Evolutionary conservation across 352 stramenopile species (phyloP), one percentile per base, ranked within the genome.

Genomic region (Phytopythium litorale): DNA sequence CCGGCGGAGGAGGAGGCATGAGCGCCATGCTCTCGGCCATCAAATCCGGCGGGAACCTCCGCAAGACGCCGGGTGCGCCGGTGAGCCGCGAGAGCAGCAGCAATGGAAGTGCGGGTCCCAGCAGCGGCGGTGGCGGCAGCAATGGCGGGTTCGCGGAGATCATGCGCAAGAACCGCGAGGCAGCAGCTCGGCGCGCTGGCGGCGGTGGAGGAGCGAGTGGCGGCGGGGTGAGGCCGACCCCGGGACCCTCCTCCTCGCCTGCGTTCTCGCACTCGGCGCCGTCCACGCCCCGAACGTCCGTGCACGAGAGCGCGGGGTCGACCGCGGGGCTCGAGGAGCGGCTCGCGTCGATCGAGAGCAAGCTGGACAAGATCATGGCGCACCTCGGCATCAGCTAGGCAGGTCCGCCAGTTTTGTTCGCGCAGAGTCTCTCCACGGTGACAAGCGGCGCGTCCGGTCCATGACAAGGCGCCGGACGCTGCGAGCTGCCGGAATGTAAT

Each of bases 291-390:
- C 81, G 75, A 18, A 48, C 48, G 15, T 38, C 16, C n/a, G 68
- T 52, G 19, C 66, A 72, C 50, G 73, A 79, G 58, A 67, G 63
- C 38, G 63, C 45, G 0, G 49, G 30, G 13, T 64, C 62, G 35
- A 66, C 61, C 19, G 54, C 45, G 6, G 66, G 58, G 7, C 49
- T 92, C 45, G 85, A 96, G 30, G 67, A 82, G 19, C 76, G 88
- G 19, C 74, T 97, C 38, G 70, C 70, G 32, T 67, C 82, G 1
- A 93, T 97, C 62, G 88, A 97, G 60, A 73, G 66, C 62, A 97
- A 97, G 51, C 78, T 97, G 38, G 84, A 97, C 78, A 95, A 95
- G 71, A 92, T 97, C 69, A 84, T 97, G 76, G 76, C 78, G 30
- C 84, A 95, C 55, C 68, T 97, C 12, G 85, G 85, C 56, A 88